A percentile compares a stretch with the other conserved stretches of the same genome.
Evolutionary conservation across 2,329 filamentous ascomycete species (phyloP).

Genomic region (Alternaria triticimaculans): DNA sequence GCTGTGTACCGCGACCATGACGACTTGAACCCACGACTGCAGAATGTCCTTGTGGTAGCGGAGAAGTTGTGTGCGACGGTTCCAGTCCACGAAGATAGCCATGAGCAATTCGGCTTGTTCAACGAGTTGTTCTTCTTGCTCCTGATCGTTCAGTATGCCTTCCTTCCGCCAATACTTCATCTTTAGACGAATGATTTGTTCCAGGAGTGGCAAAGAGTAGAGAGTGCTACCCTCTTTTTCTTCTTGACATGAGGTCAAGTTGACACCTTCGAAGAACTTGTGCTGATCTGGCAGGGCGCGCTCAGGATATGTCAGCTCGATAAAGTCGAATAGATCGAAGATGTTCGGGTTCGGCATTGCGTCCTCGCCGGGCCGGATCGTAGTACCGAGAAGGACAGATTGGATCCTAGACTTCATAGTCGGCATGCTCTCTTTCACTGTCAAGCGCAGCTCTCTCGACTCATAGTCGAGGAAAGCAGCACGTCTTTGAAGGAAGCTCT

Average conservation of each 20-base stretch:
- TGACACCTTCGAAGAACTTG: conserved; percentile 68
- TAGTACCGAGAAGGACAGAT: conserved; percentile 76
- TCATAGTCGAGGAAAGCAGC: conserved; percentile 84
- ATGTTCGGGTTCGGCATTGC: conserved; percentile 74
- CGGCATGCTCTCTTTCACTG: conserved; percentile 73
- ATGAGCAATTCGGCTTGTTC: conserved; percentile 64
- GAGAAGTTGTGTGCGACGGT: conserved; percentile 66
- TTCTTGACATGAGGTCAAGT: conserved; percentile 68
- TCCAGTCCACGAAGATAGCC: conserved; percentile 67
- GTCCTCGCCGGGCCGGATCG: conserved; percentile 70
- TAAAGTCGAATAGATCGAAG: conserved; percentile 93
- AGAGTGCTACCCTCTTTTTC: conserved; percentile 64
- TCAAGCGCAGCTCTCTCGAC: conserved; percentile 80
- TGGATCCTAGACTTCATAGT: conserved; percentile 55
- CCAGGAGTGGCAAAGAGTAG: conserved; percentile 74
- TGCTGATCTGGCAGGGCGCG: conserved; percentile 60
- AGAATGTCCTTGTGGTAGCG: conserved; percentile 70
- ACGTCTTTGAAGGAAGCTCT: conserved; percentile 79
- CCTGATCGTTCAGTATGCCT: conserved; percentile 48
- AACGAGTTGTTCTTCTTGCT: conserved; percentile 23
- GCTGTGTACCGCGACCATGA: conserved; percentile 81
- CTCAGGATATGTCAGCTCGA: conserved; percentile 66
- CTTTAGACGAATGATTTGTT: conserved; percentile 75
- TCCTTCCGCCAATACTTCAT: conserved; percentile 65
- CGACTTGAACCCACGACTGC: conserved; percentile 81